A percentile compares a stretch with the other conserved stretches of the same genome.
Conservation (phyloP, 805 yeast genomes). For the Wickerhamiella parazyma region DNA sequence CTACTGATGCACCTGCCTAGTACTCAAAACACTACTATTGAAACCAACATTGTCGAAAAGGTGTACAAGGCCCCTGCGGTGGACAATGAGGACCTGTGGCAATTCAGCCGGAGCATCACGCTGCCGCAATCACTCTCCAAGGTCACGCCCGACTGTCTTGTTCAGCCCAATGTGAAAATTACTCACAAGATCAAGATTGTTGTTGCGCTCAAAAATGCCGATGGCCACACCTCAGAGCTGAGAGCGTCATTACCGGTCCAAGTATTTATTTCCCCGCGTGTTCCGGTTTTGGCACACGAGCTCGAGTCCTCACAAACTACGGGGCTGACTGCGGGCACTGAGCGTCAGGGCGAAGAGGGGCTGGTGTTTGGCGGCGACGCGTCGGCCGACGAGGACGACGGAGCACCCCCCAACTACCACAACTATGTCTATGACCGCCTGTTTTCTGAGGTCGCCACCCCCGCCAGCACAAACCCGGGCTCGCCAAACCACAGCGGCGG, state of each 20-base stretch:
- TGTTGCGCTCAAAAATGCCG: constrained; percentile 68
- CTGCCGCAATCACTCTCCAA: constrained; percentile 62
- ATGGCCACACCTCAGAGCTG: constrained; percentile 83
- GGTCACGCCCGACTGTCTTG: constrained; percentile 78
- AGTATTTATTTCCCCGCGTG: constrained; percentile 68
- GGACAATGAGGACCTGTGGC: constrained; percentile 48
- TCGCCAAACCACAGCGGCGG: constrained; percentile 24
- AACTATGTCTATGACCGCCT: constrained; percentile 68
- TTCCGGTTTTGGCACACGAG: constrained; percentile 45
- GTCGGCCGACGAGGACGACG: constrained; percentile 15
- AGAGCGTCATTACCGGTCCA: constrained; percentile 80
- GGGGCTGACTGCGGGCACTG: not conserved
- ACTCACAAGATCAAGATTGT: constrained; percentile 79
- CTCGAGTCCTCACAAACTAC: constrained; percentile 6
- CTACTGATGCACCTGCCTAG: constrained; percentile 40
- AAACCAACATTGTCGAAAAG: constrained; percentile 43
- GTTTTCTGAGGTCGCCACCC: constrained; percentile 46
- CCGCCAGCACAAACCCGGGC: constrained; percentile 26
- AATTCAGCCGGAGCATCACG: constrained; percentile 41
- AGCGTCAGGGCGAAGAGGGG: constrained; percentile 4
- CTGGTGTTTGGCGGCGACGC: constrained; percentile 6
- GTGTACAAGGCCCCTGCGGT: constrained; percentile 20
- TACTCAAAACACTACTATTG: constrained; percentile 48
- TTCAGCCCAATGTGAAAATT: constrained; percentile 57
- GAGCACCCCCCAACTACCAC: constrained; percentile 79